Evolutionary conservation across 192 early-diverging fungal species (phyloP), one percentile per base, ranked within the genome.

Genomic region (Podila minutissima): DNA sequence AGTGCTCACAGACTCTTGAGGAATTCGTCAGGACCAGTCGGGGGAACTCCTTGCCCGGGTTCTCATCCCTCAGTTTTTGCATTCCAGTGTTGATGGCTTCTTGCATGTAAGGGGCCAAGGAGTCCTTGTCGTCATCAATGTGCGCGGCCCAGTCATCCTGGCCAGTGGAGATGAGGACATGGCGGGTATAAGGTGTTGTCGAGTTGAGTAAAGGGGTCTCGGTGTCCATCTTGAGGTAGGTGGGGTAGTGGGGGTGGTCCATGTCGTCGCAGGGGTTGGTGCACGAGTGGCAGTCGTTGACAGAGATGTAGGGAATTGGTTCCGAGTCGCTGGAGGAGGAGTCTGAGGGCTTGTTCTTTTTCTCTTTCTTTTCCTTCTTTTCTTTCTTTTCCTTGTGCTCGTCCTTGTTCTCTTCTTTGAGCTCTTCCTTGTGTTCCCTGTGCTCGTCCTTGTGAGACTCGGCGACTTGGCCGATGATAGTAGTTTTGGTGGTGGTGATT

Each of bases 161-260:
- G 1, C 86, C 89, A 0, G 89, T 90, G 15, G 85, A 82, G 48
- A 90, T 90, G 65, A 89, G 59, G 59, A 90, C 82, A 69, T 90
- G 89, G 24, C 87, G 85, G 10, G 78, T 68, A 58, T 90, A 90
- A 0, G 89, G 88, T 51, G 83, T 84, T 49, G 84, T 86, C 13
- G 88, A 83, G 29, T 86, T 74, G 32, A 88, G 59, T n/a, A 90
- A 67, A 5, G 83, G 67, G 0, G 72, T 24, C 10, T 76, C 69
- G 12, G 63, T 66, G 74, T 90, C 88, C 20, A 90, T 83, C 22
- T 88, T 85, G 35, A 90, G 70, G 55, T 89, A 89, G 12, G 82
- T 67, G 11, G 89, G 89, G 49, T 86, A 89, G 17, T 70, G 65
- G 5, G 64, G 28, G 62, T 90, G 89, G 31, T 69, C 64, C 55